phyloP scores from a whole-genome alignment of 225 moss, liverwort and hornwort species.

The Polytrichum formosum region DNA sequence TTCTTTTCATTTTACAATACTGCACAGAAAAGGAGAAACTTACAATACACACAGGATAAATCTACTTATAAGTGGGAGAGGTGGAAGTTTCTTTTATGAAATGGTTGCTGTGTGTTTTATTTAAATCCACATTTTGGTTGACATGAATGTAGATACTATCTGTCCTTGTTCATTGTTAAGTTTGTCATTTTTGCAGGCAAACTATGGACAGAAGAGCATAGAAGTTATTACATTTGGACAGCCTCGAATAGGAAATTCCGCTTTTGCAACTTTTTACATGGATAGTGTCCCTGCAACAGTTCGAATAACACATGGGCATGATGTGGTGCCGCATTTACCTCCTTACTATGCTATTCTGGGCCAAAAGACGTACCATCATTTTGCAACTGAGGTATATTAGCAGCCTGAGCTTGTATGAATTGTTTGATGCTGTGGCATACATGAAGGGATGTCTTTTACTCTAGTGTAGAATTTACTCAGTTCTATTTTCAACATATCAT shows the following conservation, averaged over 20 bases:
- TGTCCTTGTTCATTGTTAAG: neutral
- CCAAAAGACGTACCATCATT: conserved; percentile 87
- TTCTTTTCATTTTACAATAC: no score
- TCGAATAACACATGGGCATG: conserved; percentile 83
- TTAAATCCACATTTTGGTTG: no score
- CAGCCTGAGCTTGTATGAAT: neutral
- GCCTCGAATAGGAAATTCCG: conserved; percentile 81
- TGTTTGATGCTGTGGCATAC: no score
- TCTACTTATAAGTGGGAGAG: no score
- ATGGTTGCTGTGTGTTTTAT: no score
- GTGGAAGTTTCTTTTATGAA: no score
- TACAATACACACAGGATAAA: no score
- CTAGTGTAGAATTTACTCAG: no score
- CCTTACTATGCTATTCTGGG: conserved; percentile 67
- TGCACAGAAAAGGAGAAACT: no score
- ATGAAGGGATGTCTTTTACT: no score
- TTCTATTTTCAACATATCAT: no score
- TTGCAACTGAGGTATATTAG: conserved; percentile 74
- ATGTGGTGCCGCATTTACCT: conserved; percentile 91
- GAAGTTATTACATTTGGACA: conserved; percentile 90
- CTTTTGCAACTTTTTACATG: conserved; percentile 63
- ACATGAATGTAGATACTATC: no score
- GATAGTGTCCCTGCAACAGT: conserved; percentile 60
- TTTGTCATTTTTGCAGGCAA: conserved; percentile 34
- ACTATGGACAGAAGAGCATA: conserved; percentile 52